Evolutionary conservation across 177 flowering plant species (phyloP), one percentile per base, ranked within the genome.

Genomic region (Telopea speciosissima): DNA sequence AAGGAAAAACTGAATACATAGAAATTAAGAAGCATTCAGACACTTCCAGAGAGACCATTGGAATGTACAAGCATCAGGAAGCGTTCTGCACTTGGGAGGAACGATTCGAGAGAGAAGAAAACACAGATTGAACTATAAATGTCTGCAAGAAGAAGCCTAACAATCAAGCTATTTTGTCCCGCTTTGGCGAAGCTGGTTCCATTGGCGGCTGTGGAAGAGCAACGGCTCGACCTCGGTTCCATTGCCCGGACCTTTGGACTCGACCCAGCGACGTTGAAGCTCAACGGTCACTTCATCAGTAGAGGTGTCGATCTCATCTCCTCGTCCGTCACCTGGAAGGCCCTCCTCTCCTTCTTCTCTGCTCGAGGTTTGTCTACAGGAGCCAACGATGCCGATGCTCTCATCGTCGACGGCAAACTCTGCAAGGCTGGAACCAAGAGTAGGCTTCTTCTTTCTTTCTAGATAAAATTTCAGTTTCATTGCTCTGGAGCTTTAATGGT

Each of bases 221-320:
- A 86, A 67, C 78, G 62, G 44, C 75, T 88, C 10, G 90, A 88
- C 81, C 72, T 86, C 1, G 90, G 88, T 2, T 77, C 83, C 58
- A 83, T 88, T 12, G 84, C 90, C 26, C 52, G 80, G 12, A 60
- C 70, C 12, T 85, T 86, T 62, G 90, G 90, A 62, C 73, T 88
- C 19, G 87, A 85, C 65, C 87, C 88, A 5, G 65, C 77, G 12
- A 81, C 85, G 1, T 14, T 86, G 65, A 86, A 79, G 81, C 80
- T 88, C 45, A 85, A 86, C 62, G 90, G 88, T 22, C 84, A 82
- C 87, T 88, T 84, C 68, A 78, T 88, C 16, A 74, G 83, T 71
- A 79, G 84, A 80, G 88, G 87, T 1, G 66, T 74, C 28, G 90
- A 85, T 72, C 75, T 85, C 25, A 66, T 86, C 6, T 80, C 91